Evolutionary conservation across 2,329 filamentous ascomycete genomes (phyloP), one percentile per base, ranked within the genome.

Genomic region (Cladophialophora carrionii): DNA sequence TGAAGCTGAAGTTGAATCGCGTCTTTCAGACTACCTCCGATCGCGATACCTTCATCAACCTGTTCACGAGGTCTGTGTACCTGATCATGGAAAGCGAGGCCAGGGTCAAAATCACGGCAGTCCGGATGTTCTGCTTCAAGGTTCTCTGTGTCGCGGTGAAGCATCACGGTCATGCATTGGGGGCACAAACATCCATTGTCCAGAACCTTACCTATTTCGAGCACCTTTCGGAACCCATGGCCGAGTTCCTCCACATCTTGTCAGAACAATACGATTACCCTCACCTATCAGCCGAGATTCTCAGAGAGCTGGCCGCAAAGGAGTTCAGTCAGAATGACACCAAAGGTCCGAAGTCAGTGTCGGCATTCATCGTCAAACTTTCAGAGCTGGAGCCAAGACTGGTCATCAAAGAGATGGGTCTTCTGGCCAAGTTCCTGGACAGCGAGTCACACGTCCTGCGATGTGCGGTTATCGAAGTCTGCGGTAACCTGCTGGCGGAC

Each of bases 171-270:
- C 95, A 99, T 77, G 95, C 90, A 71, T 97, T 96, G 76, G 93
- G 92, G 58, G 95, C 95, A 1, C 95, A 99, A 83, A 98, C 96
- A 55, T 96, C 93, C 53, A 96, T 99, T 73, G 93, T 98, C 61
- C 95, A 99, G 77, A 98, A 95, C 75, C 80, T 99, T 71, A 96
- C 95, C 4, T 99, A 99, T 76, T 99, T 98, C 73, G 95, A 99
- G 78, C 95, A 99, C 77, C 81, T 99, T n/a, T 94, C 95, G 0
- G 95, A 99, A 74, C 95, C 95, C 1, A 99, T 99, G 95, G 95
- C 95, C 34, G 96, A 99, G 76, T 96, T 99, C 73, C 81, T 99
- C 4, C 92, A 98, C 73, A 99, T 98, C 73, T 83, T 99, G 29
- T 89, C 93, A 0, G 93, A 98, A 76, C 94, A 97, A 80, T 99